Conservation (phyloP, 192 early-diverging fungal genomes). For the Chytriomyces sp. region DNA sequence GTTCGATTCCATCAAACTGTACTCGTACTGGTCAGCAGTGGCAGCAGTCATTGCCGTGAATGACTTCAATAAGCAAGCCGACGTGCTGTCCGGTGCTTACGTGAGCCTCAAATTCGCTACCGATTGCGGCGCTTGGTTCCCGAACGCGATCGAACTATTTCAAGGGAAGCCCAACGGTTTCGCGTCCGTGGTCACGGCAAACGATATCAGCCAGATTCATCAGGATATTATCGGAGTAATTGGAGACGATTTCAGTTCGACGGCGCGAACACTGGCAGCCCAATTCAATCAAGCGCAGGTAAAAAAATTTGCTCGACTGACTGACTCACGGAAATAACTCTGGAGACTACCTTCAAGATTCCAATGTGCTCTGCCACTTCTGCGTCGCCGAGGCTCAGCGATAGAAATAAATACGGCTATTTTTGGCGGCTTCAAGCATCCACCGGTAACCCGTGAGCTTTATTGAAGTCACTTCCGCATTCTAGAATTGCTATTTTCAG, state of each 20-base stretch:
- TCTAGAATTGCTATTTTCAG: background rate
- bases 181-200: background rate
- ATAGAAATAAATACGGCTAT: conserved; percentile 28
- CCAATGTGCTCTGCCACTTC: conserved; percentile 1
- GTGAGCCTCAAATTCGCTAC: conserved; percentile 6
- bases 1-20: background rate
- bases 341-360: background rate
- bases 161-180: background rate
- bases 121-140: conserved; percentile 19
- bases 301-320: background rate
- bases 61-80: background rate
- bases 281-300: background rate
- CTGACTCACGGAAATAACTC: background rate
- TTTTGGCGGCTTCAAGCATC: conserved; percentile 7
- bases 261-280: background rate
- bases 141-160: background rate
- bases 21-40: conserved; percentile 1
- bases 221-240: conserved; percentile 20
- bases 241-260: conserved; percentile 14
- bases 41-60: conserved; percentile 7
- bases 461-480: too few species aligned
- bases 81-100: background rate
- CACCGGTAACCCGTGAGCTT: background rate
- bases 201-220: conserved; percentile 7
- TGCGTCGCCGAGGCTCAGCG: conserved; percentile 8